These are phyloP conservation scores for Tephrocybe sp. DNA, from an alignment of 768 basidiomycete genomes.

Conservation along the genomic window DNA sequence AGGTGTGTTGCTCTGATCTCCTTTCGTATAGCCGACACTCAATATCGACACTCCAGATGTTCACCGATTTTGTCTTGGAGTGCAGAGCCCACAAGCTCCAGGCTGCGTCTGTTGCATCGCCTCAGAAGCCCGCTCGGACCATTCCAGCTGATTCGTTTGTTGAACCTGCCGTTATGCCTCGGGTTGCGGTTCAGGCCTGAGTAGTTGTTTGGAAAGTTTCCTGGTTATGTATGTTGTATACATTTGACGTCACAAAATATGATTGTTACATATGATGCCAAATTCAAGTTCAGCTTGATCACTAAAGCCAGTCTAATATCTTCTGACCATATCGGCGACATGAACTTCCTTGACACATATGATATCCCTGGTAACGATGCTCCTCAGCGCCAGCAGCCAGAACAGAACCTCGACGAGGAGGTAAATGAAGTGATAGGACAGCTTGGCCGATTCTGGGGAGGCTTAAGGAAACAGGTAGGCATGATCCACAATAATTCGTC, in stretches of 20 bases:
- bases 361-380: conserved; percentile 52
- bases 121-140: not conserved
- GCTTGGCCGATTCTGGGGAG: conserved; percentile 85
- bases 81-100: conserved; percentile 60
- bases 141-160: conserved; percentile 3
- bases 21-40: conserved; percentile 3
- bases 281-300: too few species aligned
- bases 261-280: too few species aligned
- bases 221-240: conserved; percentile 7
- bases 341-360: conserved; percentile 77
- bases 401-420: conserved; percentile 77
- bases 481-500: not conserved
- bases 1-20: conserved; percentile 49
- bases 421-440: conserved; percentile 88
- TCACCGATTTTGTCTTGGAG: conserved; percentile 84
- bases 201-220: conserved; percentile 5
- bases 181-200: conserved; percentile 15
- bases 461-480: conserved; percentile 82
- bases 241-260: conserved; percentile 9
- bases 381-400: conserved; percentile 42
- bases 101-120: conserved; percentile 14
- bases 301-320: too few species aligned
- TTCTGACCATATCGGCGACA: conserved; percentile 23
- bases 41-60: conserved; percentile 59
- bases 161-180: conserved; percentile 7